Conservation (phyloP, 768 basidiomycete species). For the Clitopilus passeckerianus region DNA sequence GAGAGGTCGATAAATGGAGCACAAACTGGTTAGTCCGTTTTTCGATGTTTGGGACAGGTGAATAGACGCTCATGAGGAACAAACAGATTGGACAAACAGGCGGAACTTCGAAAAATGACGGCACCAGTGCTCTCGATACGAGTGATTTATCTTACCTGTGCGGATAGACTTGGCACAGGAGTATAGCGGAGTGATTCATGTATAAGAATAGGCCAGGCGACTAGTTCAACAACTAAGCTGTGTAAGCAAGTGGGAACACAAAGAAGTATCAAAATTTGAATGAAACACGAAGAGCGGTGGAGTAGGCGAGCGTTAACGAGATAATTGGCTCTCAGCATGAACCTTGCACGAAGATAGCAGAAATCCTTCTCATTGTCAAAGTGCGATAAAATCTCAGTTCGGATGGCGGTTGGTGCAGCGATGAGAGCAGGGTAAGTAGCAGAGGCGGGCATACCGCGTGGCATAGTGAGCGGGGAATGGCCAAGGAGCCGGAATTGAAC, state of each 20-base stretch:
- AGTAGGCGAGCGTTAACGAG: not conserved
- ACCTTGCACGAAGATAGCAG: not conserved
- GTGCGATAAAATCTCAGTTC: not conserved
- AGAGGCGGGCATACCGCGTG: not conserved
- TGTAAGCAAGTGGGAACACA: not conserved
- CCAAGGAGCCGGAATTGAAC: constrained; percentile 18
- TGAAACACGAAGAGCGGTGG: not conserved
- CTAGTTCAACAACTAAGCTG: not conserved
- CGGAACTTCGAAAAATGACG: not conserved
- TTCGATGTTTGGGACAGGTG: not conserved
- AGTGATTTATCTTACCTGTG: not conserved
- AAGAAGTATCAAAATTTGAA: not conserved
- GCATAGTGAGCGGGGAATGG: constrained; percentile 5
- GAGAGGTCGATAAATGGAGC: not conserved
- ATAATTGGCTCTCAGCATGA: not conserved
- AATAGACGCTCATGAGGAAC: not conserved
- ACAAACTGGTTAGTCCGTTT: not conserved
- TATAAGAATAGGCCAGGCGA: not conserved
- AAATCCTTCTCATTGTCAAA: not conserved
- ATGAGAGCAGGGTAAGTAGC: not conserved
- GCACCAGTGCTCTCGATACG: not conserved
- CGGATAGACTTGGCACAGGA: not conserved
- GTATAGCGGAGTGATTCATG: not conserved
- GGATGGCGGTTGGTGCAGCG: not conserved
- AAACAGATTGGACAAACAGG: not conserved